Base-by-base conservation (phyloP, 2,329 filamentous ascomycete species). In the Scopulariopsis brevicaulis region DNA sequence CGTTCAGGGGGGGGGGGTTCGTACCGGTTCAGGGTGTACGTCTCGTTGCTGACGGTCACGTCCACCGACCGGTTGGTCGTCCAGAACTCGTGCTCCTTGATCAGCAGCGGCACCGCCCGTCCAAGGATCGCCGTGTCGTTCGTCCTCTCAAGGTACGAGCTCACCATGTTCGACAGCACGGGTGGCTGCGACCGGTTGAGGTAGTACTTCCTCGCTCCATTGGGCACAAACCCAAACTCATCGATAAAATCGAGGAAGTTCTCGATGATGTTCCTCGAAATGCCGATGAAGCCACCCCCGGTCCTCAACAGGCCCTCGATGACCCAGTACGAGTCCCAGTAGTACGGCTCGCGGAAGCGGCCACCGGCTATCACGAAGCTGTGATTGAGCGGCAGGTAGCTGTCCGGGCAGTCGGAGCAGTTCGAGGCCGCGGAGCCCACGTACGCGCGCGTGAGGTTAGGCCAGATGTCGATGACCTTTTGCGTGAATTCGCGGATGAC, bases 291-390 rank as follows among this genome's bases (percentile, higher is more conserved):
- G 52, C 78, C 77, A 43, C 84, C 85, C 18, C 82, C 78, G 0
- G 83, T 87, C 53, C 84, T 78, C 37, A 87, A 69, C 25, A 88
- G 73, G 25, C 85, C 85, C 69, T 85, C 80, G 53, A 87, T 64
- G 54, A 87, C 85, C 83, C 82, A 86, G 71, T 80, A 87, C 35
- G 82, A 84, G 67, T 87, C 84, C 84, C 84, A 87, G 68, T 87
- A 87, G 66, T 87, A 88, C 1, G 82, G 78, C 68, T 88, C 85
- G 37, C 84, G 76, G 73, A 88, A 88, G 34, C 85, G 81, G n/a
- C 85, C 84, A 14, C 84, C 84, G 3, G 84, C 84, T 18, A 88
- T 78, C n/a, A 88, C 83, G 64, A 88, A 87, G 3, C 83, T 84
- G 59, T 82, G 79, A 64, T 85, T 85, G 60, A 87, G 66, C 7